These are phyloP conservation scores for Fusarium heterosporum DNA, from an alignment of 2,329 filamentous ascomycete species.

Conservation along the genomic window DNA sequence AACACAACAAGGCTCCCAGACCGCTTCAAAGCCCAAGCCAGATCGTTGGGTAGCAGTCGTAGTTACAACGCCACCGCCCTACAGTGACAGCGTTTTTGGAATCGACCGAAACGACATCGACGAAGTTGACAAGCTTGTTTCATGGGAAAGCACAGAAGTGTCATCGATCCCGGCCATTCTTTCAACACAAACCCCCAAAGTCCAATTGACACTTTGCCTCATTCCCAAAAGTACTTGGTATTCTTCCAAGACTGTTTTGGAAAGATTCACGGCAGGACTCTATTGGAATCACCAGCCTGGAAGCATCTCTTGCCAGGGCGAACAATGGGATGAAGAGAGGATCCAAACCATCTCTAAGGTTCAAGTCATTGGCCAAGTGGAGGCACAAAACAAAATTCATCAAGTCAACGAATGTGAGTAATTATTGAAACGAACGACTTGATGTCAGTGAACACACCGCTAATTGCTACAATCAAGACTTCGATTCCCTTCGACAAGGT, in stretches of 20 bases:
- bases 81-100: not conserved
- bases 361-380: constrained; percentile 12
- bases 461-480: not conserved
- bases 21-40: not conserved
- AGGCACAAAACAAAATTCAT: not conserved
- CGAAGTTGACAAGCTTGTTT: not conserved
- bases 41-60: constrained; percentile 12
- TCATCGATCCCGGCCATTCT: constrained; percentile 1
- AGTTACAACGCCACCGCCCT: not conserved
- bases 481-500: not conserved
- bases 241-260: constrained; percentile 13
- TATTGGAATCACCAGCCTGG: constrained; percentile 17
- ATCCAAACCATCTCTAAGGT: constrained; percentile 9
- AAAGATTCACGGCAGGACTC: constrained; percentile 8
- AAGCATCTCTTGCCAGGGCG: not conserved
- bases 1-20: not conserved
- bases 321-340: not conserved
- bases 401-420: constrained; percentile 1
- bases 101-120: not conserved
- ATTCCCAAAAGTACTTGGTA: constrained; percentile 16
- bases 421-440: accelerated
- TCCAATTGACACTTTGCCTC: constrained; percentile 12
- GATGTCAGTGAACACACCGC: accelerated
- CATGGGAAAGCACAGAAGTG: not conserved
- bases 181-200: not conserved